A percentile compares a stretch with the other conserved stretches of the same genome.
phyloP scores from a whole-genome alignment of 208 protist species.

The Leishmania martiniquensis region DNA sequence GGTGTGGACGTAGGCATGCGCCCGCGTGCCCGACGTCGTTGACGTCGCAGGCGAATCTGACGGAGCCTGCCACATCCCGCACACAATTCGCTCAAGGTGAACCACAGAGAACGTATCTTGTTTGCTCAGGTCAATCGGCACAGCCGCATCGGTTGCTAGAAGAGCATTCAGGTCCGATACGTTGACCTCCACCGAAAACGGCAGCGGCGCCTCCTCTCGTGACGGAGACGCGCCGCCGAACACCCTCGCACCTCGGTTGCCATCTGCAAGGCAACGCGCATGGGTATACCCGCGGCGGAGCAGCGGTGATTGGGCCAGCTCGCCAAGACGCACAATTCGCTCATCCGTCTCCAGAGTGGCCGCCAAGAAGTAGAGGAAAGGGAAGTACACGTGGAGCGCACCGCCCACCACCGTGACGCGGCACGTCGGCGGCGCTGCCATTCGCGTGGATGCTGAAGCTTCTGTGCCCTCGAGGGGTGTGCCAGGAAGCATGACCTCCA shows the following conservation, averaged over 20 bases:
- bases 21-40: neutral
- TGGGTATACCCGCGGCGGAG: conserved; percentile 23
- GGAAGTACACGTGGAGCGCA: conserved; percentile 30
- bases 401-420: conserved; percentile 11
- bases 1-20: conserved; percentile 8
- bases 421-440: neutral
- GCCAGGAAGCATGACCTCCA: conserved; percentile 5
- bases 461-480: neutral
- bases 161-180: conserved; percentile 21
- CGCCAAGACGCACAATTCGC: conserved; percentile 11
- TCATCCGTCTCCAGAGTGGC: conserved; percentile 4
- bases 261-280: neutral
- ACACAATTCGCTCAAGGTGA: conserved; percentile 11
- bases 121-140: conserved; percentile 27
- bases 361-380: conserved; percentile 25
- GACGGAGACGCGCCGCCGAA: neutral
- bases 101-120: conserved; percentile 12
- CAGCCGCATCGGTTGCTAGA: conserved; percentile 24
- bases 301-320: conserved; percentile 20
- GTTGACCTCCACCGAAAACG: conserved; percentile 6
- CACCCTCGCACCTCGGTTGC: neutral
- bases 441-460: neutral
- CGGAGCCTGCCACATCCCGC: neutral
- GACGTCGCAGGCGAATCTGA: neutral
- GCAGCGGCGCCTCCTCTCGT: neutral